Evolutionary conservation across 1,139 yeast genomes (phyloP).

Genomic region (Hyphopichia fennica): DNA sequence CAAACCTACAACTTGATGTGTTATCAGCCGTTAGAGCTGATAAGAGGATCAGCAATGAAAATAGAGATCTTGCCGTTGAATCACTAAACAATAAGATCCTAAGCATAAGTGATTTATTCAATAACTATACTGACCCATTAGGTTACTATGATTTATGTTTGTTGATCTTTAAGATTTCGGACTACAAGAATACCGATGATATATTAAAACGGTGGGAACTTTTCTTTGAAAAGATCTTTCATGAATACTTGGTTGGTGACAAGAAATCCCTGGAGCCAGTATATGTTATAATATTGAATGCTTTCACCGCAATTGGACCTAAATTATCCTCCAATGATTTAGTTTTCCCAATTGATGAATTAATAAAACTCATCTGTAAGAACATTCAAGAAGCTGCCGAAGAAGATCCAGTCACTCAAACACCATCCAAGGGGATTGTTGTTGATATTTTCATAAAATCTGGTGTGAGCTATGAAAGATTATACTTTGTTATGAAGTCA

Average conservation of each 20-base stretch:
- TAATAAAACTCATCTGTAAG: slow-evolving; percentile 58
- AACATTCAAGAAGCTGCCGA: slow-evolving; percentile 40
- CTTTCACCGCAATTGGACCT: slow-evolving; percentile 46
- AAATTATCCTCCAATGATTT: slow-evolving; percentile 53
- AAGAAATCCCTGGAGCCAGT: slow-evolving; percentile 38
- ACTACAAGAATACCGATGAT: slow-evolving; percentile 72
- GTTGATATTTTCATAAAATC: slow-evolving; percentile 73
- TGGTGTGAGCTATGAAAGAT: slow-evolving; percentile 71
- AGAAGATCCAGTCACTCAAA: slow-evolving; percentile 39
- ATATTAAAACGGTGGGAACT: slow-evolving; percentile 71
- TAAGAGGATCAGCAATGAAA: slow-evolving; percentile 49
- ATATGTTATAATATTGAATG: slow-evolving; percentile 35
- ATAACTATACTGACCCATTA: slow-evolving; percentile 82
- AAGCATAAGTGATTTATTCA: slow-evolving; percentile 76
- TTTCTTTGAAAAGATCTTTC: slow-evolving; percentile 49
- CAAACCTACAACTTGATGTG: slow-evolving; percentile 84
- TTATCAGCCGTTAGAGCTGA: slow-evolving; percentile 62
- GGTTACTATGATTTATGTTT: slow-evolving; percentile 85
- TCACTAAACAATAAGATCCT: slow-evolving; percentile 65
- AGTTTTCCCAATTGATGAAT: slow-evolving; percentile 77
- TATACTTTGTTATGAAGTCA: slow-evolving; percentile 67
- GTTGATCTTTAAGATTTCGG: slow-evolving; percentile 77
- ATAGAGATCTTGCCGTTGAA: slow-evolving; percentile 47
- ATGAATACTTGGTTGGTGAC: slow-evolving; percentile 30
- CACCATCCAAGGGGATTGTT: slow-evolving; percentile 41